These are phyloP conservation scores for Tetrapisispora taiwanensis DNA, from an alignment of 805 yeast species.

Conservation along the genomic window DNA sequence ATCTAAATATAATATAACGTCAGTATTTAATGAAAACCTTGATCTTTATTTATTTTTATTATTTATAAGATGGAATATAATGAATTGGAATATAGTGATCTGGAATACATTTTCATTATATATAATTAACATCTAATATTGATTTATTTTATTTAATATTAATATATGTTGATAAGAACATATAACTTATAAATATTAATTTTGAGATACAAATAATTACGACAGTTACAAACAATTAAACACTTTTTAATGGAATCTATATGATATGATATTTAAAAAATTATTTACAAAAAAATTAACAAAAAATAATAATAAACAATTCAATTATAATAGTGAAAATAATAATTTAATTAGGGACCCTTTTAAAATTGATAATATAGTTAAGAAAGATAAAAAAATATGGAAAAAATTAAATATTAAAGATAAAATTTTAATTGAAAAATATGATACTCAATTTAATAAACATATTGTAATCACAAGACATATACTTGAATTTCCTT, in stretches of 20 bases:
- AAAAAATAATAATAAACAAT: background rate
- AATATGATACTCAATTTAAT: background rate
- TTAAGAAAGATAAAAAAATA: background rate
- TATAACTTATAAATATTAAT: too few species aligned
- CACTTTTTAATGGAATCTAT: background rate
- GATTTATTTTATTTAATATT: too few species aligned
- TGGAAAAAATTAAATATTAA: background rate
- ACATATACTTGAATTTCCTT: constrained; percentile 6
- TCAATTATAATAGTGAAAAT: background rate
- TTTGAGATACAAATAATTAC: too few species aligned
- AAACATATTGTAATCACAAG: background rate
- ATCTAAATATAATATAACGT: too few species aligned
- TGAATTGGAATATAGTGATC: too few species aligned
- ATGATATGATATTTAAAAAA: background rate
- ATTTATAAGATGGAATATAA: too few species aligned
- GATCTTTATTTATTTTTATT: too few species aligned
- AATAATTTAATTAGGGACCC: background rate
- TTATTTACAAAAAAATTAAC: background rate
- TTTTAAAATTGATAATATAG: background rate
- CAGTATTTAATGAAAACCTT: too few species aligned
- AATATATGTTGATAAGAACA: too few species aligned
- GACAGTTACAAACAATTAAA: too few species aligned
- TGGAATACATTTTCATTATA: too few species aligned
- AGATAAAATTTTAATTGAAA: background rate
- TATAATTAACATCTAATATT: too few species aligned